These are phyloP conservation scores for Melampsora americana DNA, from an alignment of 1,284 basidiomycete genomes.

Conservation along the genomic window DNA sequence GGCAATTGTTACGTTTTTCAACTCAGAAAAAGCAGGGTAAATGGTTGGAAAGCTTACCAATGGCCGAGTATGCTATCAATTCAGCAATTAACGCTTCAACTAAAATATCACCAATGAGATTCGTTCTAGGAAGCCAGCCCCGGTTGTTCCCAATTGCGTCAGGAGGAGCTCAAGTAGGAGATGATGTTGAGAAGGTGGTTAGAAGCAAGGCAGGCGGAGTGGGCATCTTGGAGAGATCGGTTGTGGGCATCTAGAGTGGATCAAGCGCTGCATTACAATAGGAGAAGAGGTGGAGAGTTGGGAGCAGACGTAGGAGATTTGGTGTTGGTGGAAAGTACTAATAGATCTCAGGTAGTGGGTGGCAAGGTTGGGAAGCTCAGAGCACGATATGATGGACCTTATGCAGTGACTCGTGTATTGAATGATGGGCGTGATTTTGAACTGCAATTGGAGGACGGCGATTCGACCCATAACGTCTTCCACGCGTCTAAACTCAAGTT, in stretches of 20 bases:
- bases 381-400: background rate
- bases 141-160: background rate
- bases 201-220: background rate
- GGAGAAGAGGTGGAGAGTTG: too few species aligned
- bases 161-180: background rate
- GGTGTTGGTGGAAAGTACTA: background rate
- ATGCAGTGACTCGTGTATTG: background rate
- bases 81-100: background rate
- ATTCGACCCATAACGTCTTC: background rate
- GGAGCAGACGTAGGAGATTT: background rate
- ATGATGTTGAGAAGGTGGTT: background rate
- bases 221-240: background rate
- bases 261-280: background rate
- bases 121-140: background rate
- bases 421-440: background rate
- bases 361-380: background rate
- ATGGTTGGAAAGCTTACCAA: background rate
- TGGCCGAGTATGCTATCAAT: background rate
- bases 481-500: background rate
- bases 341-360: background rate
- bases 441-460: background rate
- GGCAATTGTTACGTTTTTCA: background rate
- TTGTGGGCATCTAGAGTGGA: background rate
- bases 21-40: background rate
- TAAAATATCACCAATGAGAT: background rate